Evolutionary conservation across 2,329 filamentous ascomycete species (phyloP).

Genomic region (Dichotomopilus funicola): DNA sequence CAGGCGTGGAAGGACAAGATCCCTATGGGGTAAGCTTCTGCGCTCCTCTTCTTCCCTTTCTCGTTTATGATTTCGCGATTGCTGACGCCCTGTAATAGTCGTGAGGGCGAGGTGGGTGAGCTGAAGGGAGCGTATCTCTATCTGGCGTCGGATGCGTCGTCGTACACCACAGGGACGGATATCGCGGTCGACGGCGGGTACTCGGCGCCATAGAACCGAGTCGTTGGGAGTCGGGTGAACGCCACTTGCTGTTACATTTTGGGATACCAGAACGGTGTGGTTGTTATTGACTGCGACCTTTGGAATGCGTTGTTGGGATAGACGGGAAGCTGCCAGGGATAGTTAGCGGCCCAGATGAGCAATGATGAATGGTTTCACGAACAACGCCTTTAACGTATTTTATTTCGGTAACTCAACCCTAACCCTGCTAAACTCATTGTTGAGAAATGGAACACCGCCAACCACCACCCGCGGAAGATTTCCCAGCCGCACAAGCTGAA

Average conservation of each 20-base stretch:
- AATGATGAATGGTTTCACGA: too few relatives aligned
- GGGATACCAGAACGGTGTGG: too few relatives aligned
- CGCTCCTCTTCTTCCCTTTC: neutral
- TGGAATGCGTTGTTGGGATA: too few relatives aligned
- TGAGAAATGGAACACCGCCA: too few relatives aligned
- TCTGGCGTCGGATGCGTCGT: conserved; percentile 73
- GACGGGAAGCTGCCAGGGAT: too few relatives aligned
- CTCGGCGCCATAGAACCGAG: conserved; percentile 38
- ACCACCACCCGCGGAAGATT: too few relatives aligned
- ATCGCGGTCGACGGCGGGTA: conserved; percentile 74
- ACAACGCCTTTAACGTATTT: too few relatives aligned
- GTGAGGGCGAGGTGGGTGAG: conserved; percentile 66
- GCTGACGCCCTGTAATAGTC: conserved; percentile 31
- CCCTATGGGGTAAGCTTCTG: conserved; percentile 57
- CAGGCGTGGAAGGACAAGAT: conserved; percentile 71
- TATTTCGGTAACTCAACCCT: too few relatives aligned
- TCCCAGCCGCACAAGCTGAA: too few relatives aligned
- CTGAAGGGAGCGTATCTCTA: conserved; percentile 80
- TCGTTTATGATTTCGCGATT: conserved; percentile 5
- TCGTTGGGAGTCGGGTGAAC: neutral
- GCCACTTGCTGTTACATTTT: neutral
- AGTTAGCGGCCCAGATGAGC: too few relatives aligned
- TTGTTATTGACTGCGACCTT: too few relatives aligned
- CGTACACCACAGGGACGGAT: conserved; percentile 71
- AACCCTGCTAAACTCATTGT: too few relatives aligned